A percentile compares a stretch with the other conserved stretches of the same genome.
phyloP scores from a whole-genome alignment of 106 monocot species.

The Ottelia alismoides region DNA sequence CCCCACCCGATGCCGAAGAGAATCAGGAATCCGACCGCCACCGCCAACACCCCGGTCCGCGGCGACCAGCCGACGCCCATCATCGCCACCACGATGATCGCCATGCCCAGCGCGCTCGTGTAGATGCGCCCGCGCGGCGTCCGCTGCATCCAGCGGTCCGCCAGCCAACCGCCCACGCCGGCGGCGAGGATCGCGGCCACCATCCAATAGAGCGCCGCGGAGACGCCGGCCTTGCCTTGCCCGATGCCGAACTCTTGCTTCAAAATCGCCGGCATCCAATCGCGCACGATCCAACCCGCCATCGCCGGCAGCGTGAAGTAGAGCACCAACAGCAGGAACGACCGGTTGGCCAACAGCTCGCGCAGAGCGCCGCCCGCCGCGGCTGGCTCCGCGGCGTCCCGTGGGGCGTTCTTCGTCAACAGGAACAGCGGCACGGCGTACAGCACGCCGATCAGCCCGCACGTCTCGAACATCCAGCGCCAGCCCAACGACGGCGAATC shows the following conservation, averaged over 20 bases:
- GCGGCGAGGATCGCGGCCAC: neutral
- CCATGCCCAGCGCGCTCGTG: neutral
- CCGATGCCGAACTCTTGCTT: neutral
- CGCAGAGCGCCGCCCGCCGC: neutral
- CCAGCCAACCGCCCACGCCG: neutral
- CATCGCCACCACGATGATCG: neutral
- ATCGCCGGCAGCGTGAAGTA: neutral
- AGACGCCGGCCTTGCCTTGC: neutral
- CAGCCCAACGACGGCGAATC: neutral
- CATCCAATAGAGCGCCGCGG: neutral
- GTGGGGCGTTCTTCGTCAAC: neutral
- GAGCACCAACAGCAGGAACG: neutral
- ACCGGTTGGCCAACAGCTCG: neutral
- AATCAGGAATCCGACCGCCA: neutral
- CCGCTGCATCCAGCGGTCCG: neutral
- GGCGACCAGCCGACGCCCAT: neutral
- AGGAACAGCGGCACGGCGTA: neutral
- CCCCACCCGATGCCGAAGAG: neutral
- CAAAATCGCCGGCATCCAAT: neutral
- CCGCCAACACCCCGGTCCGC: neutral
- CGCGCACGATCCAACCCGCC: neutral
- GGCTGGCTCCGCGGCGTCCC: neutral
- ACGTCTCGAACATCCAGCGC: neutral
- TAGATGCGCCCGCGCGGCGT: neutral
- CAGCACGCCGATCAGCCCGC: neutral